These are phyloP conservation scores for Juglanconis juglandina DNA, from an alignment of 2,329 filamentous ascomycete genomes.

Conservation along the genomic window DNA sequence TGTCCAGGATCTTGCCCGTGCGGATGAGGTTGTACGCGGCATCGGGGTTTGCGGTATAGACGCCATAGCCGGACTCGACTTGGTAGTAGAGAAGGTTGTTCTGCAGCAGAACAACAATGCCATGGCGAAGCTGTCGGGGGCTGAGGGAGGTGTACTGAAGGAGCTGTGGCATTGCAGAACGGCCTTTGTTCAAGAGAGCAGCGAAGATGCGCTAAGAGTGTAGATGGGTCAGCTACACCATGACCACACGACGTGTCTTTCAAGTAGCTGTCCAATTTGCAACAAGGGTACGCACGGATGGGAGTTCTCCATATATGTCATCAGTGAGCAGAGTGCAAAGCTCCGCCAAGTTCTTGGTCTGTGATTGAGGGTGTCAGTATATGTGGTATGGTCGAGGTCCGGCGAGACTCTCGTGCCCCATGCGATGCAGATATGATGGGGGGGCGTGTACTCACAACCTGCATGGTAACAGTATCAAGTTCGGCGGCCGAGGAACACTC, in stretches of 20 bases:
- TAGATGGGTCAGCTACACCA: slow-evolving; percentile 17
- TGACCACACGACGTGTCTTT: slow-evolving; percentile 2
- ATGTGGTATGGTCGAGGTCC: neutral
- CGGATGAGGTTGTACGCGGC: slow-evolving; percentile 80
- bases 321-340: slow-evolving; percentile 86
- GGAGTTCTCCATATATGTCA: slow-evolving; percentile 86
- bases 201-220: slow-evolving; percentile 73
- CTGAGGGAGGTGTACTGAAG: slow-evolving; percentile 69
- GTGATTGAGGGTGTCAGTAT: slow-evolving; percentile 1
- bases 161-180: slow-evolving; percentile 68
- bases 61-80: slow-evolving; percentile 61
- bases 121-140: slow-evolving; percentile 73
- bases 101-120: slow-evolving; percentile 80
- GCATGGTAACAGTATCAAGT: slow-evolving; percentile 27
- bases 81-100: slow-evolving; percentile 80
- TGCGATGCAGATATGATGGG: neutral
- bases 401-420: slow-evolving; percentile 1
- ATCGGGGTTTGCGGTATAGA: slow-evolving; percentile 80
- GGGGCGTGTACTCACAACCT: slow-evolving; percentile 29
- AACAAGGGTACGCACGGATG: slow-evolving; percentile 63
- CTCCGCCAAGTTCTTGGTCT: slow-evolving; percentile 76
- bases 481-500: slow-evolving; percentile 67
- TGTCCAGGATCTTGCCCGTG: slow-evolving; percentile 74
- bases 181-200: slow-evolving; percentile 73
- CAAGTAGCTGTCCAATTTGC: slow-evolving; percentile 18